A percentile compares a stretch with the other conserved stretches of the same genome.
phyloP scores from a whole-genome alignment of 768 basidiomycete genomes.

The Chlorophyllum brunneum region DNA sequence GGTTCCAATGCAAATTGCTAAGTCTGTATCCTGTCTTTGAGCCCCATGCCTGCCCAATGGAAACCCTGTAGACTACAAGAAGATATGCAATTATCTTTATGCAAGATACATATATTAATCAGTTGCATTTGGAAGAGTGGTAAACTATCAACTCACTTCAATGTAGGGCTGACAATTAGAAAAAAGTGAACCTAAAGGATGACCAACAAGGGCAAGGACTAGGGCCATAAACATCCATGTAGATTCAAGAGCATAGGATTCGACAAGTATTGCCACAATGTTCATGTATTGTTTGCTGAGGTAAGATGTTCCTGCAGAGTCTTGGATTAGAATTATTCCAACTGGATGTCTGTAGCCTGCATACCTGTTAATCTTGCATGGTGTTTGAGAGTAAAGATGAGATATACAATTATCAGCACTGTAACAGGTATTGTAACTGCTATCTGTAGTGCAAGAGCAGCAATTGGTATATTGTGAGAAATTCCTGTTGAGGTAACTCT shows the following conservation, averaged over 20 bases:
- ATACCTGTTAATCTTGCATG: not conserved
- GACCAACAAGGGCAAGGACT: not conserved
- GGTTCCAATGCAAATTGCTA: not conserved
- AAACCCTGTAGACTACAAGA: not conserved
- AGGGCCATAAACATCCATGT: not conserved
- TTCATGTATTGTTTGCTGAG: not conserved
- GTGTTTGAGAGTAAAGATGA: not conserved
- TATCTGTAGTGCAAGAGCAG: not conserved
- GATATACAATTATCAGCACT: not conserved
- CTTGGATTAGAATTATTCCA: not conserved
- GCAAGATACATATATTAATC: not conserved
- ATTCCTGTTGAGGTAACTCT: not conserved
- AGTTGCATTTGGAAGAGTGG: not conserved
- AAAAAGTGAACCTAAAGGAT: not conserved
- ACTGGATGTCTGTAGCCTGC: not conserved
- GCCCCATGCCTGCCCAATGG: not conserved
- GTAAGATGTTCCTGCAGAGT: not conserved
- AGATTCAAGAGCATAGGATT: not conserved
- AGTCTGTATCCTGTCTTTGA: not conserved
- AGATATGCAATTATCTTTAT: not conserved
- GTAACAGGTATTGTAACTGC: not conserved
- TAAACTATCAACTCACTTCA: not conserved
- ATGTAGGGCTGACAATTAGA: not conserved
- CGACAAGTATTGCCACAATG: not conserved
- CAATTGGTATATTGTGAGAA: not conserved